Conservation (phyloP, 768 basidiomycete genomes). For the Tricholoma sp. region DNA sequence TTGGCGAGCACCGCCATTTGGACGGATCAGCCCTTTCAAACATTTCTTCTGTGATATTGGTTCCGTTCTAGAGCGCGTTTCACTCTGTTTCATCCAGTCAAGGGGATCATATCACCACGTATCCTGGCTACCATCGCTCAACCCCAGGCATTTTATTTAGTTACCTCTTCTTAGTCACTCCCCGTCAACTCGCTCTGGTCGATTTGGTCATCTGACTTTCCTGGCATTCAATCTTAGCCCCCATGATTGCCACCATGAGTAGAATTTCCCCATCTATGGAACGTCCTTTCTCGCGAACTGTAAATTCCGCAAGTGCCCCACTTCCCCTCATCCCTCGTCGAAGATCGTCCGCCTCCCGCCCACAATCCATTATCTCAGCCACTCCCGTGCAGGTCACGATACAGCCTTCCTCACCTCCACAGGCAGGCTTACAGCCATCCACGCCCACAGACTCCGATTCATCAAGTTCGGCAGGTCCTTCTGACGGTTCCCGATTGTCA, state of each 20-base stretch:
- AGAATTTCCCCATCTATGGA: slow-evolving; percentile 32
- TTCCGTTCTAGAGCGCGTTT: background rate
- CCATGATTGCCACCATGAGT: slow-evolving; percentile 45
- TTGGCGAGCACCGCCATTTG: background rate
- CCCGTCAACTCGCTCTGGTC: slow-evolving; percentile 1
- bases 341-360: slow-evolving; percentile 24
- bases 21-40: background rate
- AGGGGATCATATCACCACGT: background rate
- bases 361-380: slow-evolving; percentile 17
- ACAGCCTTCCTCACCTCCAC: slow-evolving; percentile 24
- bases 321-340: slow-evolving; percentile 64
- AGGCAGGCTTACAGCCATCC: slow-evolving; percentile 1
- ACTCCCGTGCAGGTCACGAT: slow-evolving; percentile 22
- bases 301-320: slow-evolving; percentile 53
- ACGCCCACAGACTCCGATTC: slow-evolving; percentile 28
- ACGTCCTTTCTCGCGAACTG: slow-evolving; percentile 28
- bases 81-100: background rate
- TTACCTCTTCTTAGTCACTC: background rate
- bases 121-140: slow-evolving; percentile 7
- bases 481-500: slow-evolving; percentile 31
- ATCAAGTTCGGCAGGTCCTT: slow-evolving; percentile 28
- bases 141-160: slow-evolving; percentile 3
- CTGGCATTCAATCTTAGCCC: background rate
- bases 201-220: background rate
- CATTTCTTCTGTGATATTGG: background rate